Evolutionary conservation across 805 yeast species (phyloP), one percentile per base, ranked within the genome.

Genomic region (Candida yuanshanica): DNA sequence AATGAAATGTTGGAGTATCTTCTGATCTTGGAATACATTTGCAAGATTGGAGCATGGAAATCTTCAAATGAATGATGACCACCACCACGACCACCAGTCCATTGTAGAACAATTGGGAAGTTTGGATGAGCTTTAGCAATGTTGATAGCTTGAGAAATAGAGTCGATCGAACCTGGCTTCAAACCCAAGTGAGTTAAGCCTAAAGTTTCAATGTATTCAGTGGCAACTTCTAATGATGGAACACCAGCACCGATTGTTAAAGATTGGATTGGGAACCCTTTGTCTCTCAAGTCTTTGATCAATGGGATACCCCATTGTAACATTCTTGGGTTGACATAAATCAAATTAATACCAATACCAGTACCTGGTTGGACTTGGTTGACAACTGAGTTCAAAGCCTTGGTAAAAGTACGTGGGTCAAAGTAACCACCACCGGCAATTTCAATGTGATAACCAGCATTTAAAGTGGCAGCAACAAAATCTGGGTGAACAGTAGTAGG

Each of bases 71-170:
- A 91, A 68, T 93, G 99, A 66, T 93, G 99, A 61, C 99, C 99
- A 77, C 99, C 99, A 72, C 97, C 99, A 77, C 99, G 90, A 67
- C 99, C 99, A 77, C 98, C 99, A 45, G 99, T 93, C 99, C 99
- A 93, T 74, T 93, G 99, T 56, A 93, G 70, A 42, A 93, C 91
- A 59, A 93, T 88, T 50, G 99, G 99, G 90, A 93, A 93, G 49
- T 65, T 70, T 52, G 99, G 99, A 69, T 90, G 95, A 37, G 95
- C 90, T 61, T 85, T 87, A 41, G 99, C 99, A 60, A 93, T 93
- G 47, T 83, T 69, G 55, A 93, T 81, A 52, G 81, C 86, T 64
- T 85, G 91, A 50, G 80, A 73, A 58, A 93, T 88, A 34, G 97
- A 83, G 54, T 93, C 99, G 42, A 89, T 75, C 20, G 98, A 88